These are phyloP conservation scores for Tuber melanosporum DNA, from an alignment of 495 filamentous ascomycete genomes.

Conservation along the genomic window DNA sequence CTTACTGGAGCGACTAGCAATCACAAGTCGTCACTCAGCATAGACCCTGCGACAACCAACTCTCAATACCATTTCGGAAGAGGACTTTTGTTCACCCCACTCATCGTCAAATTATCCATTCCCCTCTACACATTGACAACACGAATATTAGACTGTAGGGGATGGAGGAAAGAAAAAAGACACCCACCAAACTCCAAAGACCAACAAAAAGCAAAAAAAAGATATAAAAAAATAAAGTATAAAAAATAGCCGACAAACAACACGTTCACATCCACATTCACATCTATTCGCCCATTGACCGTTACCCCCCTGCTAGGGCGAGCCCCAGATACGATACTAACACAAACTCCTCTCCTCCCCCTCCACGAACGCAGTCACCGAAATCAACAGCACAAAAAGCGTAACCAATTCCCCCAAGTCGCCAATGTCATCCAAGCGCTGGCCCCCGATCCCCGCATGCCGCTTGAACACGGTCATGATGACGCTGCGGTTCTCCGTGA, in stretches of 20 bases:
- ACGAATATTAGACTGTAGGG: conserved; percentile 6
- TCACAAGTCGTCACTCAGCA: background rate
- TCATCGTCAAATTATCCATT: background rate
- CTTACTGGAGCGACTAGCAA: background rate
- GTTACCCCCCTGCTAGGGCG: background rate
- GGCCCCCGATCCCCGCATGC: conserved; percentile 68
- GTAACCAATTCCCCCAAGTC: conserved; percentile 50
- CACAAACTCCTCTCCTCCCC: conserved; percentile 40
- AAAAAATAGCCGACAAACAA: conserved; percentile 11
- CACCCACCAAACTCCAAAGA: conserved; percentile 4
- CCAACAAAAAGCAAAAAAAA: conserved; percentile 4
- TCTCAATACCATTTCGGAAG: background rate
- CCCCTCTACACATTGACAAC: background rate
- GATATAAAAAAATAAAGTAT: conserved; percentile 19
- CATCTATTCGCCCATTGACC: background rate
- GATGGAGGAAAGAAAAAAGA: background rate
- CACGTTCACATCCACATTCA: background rate
- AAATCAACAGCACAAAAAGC: conserved; percentile 54
- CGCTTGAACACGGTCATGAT: conserved; percentile 89
- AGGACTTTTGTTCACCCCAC: background rate
- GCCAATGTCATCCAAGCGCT: conserved; percentile 45
- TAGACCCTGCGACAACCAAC: background rate
- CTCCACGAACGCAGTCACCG: conserved; percentile 56
- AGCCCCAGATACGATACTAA: background rate
- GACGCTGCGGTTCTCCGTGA: conserved; percentile 68